These are phyloP conservation scores for Colletotrichum sidae DNA, from an alignment of 2,329 filamentous ascomycete genomes.

Conservation along the genomic window DNA sequence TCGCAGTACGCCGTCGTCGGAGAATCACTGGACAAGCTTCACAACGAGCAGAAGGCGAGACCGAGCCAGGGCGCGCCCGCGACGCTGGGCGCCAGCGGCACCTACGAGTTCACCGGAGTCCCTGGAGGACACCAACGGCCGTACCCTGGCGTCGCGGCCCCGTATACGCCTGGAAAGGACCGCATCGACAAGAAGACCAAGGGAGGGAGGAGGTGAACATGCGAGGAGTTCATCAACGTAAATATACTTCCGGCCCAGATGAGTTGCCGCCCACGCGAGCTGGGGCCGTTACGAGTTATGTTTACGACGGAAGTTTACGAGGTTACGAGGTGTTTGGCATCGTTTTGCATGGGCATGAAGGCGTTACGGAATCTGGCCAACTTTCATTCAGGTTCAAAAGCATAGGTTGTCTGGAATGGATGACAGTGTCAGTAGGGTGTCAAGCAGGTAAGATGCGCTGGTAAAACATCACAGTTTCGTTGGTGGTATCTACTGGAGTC, in stretches of 20 bases:
- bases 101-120: constrained; percentile 62
- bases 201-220: constrained; percentile 43
- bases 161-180: constrained; percentile 67
- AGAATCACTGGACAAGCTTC: constrained; percentile 84
- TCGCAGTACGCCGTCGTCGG: constrained; percentile 92
- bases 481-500: constrained; percentile 38
- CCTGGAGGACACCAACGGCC: constrained; percentile 53
- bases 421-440: not conserved
- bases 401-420: not conserved
- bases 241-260: not conserved
- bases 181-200: constrained; percentile 55
- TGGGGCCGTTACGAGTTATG: no score
- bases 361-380: constrained; percentile 3
- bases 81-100: constrained; percentile 54
- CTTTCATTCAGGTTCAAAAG: not conserved
- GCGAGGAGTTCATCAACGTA: not conserved
- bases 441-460: not conserved
- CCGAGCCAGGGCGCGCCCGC: constrained; percentile 70
- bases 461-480: constrained; percentile 27
- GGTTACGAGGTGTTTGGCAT: constrained; percentile 23
- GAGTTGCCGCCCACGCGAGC: no score
- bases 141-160: constrained; percentile 65
- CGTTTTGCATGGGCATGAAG: constrained; percentile 6
- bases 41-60: constrained; percentile 79
- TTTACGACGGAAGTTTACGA: constrained; percentile 21